Evolutionary conservation across 805 yeast genomes (phyloP), one percentile per base, ranked within the genome.

Genomic region (Monosporozyma yasuniensis): DNA sequence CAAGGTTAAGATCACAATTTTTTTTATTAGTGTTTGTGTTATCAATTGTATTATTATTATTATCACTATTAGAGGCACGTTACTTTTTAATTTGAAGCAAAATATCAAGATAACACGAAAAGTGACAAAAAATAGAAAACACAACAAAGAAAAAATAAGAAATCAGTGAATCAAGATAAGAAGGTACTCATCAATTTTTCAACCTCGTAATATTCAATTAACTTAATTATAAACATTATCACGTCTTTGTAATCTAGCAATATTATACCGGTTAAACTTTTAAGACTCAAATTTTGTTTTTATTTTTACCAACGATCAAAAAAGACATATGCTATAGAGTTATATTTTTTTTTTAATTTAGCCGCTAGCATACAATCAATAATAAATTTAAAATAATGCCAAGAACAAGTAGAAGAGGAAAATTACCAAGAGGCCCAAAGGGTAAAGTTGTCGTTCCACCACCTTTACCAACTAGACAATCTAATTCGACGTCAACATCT

Each of bases 381-480:
- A 35, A 5, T 16, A 35, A 16, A 16, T 18, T 8, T 16, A 35
- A 4, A 35, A 35, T 16, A 16, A 58, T 58, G 53, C 59, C 57
- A 34, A 50, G 61, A 47, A 46, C 52, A 27, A 59, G 56, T 12
- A 60, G 61, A 46, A 56, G 63, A 49, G 62, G 63, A 8, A 62
- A 56, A 49, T n/a, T 37, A 25, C 35, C 47, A 18, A 47, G 35
- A 28, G 44, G 38, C 3, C 44, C 44, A 3, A 27, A 11, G 27
- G 25, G 32, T 12, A 19, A 35, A 39, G 59, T 54, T 23, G 52
- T 51, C 25, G 50, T 18, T 18, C 39, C 39, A 30, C 21, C 34
- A 18, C 21, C 35, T 32, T n/a, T 32, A 14, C 35, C 35, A 12
- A 32, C 35, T 3, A 32, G 14, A 18, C 21, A 18, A 35, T 30